These are phyloP conservation scores for Tetragonia tetragonoides DNA, from an alignment of 148 eudicot species.

Conservation along the genomic window DNA sequence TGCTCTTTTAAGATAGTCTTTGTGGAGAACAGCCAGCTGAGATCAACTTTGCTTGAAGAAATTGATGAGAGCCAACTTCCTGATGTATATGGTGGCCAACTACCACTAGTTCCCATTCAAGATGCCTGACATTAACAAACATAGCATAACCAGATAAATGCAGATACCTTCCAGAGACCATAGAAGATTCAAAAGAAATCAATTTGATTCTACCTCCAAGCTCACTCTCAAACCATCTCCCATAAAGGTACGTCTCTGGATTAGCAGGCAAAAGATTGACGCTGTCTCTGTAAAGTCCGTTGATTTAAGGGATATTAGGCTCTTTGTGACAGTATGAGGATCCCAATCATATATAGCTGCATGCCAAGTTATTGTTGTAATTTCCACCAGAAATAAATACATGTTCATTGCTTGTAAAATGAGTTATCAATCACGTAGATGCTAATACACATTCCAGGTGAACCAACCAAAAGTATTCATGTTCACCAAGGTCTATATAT, in stretches of 20 bases:
- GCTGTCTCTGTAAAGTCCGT: not conserved
- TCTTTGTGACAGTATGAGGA: not conserved
- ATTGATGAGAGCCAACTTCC: conserved; percentile 94
- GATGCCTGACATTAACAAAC: conserved; percentile 24
- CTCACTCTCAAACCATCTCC: not conserved
- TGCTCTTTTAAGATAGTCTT: conserved; percentile 54
- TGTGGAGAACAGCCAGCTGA: conserved; percentile 62
- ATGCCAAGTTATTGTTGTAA: not conserved
- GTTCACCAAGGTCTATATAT: not conserved
- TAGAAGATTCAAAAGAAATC: not conserved
- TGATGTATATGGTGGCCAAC: conserved; percentile 77
- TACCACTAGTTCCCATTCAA: conserved; percentile 59
- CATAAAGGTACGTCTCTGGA: not conserved
- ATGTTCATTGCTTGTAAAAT: not conserved
- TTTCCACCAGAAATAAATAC: not conserved
- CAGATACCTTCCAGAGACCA: not conserved
- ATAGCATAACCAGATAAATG: not conserved
- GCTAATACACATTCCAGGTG: not conserved
- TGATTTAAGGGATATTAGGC: not conserved
- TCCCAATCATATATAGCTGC: not conserved
- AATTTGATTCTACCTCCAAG: not conserved
- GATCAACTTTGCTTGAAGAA: conserved; percentile 55
- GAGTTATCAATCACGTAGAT: not conserved
- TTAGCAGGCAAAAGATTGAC: not conserved
- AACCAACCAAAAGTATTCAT: not conserved